phyloP scores from a whole-genome alignment of 345 rosid genomes.

The Orychophragmus violaceus region DNA sequence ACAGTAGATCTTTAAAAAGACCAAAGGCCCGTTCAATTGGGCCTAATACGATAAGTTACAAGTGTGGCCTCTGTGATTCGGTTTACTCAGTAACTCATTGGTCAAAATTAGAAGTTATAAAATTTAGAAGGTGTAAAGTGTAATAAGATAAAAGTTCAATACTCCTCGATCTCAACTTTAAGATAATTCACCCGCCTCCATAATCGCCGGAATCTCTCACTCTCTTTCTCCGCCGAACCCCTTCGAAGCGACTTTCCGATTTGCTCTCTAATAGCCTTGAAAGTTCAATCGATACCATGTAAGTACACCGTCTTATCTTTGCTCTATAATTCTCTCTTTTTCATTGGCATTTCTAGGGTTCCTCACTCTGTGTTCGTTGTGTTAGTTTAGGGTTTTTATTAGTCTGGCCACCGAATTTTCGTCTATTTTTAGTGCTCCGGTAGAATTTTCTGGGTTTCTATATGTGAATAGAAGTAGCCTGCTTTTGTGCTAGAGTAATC shows the following conservation, averaged over 20 bases:
- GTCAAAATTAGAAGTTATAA: neutral
- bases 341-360: conserved; percentile 18
- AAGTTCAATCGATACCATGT: neutral
- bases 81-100: neutral
- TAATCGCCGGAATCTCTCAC: conserved; percentile 16
- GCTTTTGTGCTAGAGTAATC: neutral
- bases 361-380: neutral
- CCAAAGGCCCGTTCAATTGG: too few species aligned
- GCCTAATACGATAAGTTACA: too few species aligned
- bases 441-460: neutral
- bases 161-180: conserved; percentile 21
- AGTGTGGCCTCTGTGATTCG: too few species aligned
- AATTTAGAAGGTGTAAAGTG: neutral
- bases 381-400: neutral
- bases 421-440: neutral
- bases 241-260: neutral
- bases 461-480: neutral
- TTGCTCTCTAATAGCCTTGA: neutral
- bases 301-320: neutral
- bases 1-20: too few species aligned
- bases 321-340: neutral
- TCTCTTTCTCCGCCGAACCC: conserved; percentile 23
- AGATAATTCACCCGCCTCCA: conserved; percentile 33
- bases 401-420: neutral
- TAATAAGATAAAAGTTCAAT: neutral